Evolutionary conservation across 306 rosid species (phyloP).

Genomic region (Datisca glomerata): DNA sequence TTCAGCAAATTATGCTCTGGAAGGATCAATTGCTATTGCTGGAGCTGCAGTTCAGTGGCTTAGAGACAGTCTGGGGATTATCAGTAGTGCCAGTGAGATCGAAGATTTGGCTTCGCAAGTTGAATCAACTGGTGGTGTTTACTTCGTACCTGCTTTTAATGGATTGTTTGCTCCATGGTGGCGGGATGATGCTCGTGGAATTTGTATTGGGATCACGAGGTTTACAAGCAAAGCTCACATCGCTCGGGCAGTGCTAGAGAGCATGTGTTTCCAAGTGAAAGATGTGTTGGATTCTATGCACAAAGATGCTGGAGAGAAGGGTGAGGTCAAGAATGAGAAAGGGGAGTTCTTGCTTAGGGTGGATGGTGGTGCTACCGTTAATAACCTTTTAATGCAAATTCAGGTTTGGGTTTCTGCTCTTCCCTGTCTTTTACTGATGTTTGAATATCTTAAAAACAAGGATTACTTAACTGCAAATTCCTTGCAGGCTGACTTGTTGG

Average conservation of each 20-base stretch:
- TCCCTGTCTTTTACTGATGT: too few species aligned
- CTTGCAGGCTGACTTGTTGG: conserved; percentile 74
- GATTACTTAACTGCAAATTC: too few species aligned
- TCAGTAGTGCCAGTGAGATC: conserved; percentile 48
- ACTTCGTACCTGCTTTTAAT: conserved; percentile 88
- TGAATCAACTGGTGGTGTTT: conserved; percentile 61
- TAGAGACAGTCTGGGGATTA: conserved; percentile 66
- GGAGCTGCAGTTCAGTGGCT: conserved; percentile 99
- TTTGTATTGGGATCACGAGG: conserved; percentile 71
- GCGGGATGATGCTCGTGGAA: conserved; percentile 97
- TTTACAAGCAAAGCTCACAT: conserved; percentile 73
- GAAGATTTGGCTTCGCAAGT: conserved; percentile 59
- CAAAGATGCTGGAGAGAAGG: conserved; percentile 43
- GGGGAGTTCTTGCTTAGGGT: conserved; percentile 58
- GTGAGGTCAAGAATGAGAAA: conserved; percentile 15
- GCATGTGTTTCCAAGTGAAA: conserved; percentile 81
- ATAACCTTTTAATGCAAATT: conserved; percentile 76
- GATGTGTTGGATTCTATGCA: conserved; percentile 83
- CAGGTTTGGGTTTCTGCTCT: conserved; percentile 82
- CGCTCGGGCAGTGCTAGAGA: conserved; percentile 87
- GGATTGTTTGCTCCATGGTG: conserved; percentile 96
- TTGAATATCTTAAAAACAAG: too few species aligned
- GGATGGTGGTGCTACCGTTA: conserved; percentile 84
- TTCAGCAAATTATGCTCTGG: conserved; percentile 65
- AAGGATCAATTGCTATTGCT: conserved; percentile 95